Evolutionary conservation across 352 stramenopile species (phyloP).

Genomic region (Globisporangium lucens): DNA sequence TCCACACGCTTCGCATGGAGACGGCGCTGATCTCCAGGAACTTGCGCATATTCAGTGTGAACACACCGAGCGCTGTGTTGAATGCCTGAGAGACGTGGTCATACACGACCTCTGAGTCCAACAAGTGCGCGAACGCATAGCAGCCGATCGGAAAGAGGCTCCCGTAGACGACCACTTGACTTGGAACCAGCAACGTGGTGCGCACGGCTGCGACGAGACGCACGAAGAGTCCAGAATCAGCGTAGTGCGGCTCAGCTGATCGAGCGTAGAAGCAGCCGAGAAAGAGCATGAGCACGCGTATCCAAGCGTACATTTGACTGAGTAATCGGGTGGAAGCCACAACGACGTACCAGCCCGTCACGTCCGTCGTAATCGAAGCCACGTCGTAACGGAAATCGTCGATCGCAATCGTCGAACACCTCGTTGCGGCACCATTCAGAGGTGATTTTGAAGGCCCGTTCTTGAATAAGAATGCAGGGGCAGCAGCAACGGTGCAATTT

Average conservation of each 20-base stretch:
- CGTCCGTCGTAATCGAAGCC: constrained; percentile 7
- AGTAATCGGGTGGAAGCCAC: constrained; percentile 8
- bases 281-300: constrained; percentile 17
- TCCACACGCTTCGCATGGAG: constrained; percentile 30
- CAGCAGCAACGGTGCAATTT: neutral
- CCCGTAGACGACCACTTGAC: constrained; percentile 33
- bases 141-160: constrained; percentile 29
- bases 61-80: constrained; percentile 17
- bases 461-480: neutral
- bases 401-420: constrained; percentile 10
- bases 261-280: constrained; percentile 14
- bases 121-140: constrained; percentile 28
- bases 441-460: neutral
- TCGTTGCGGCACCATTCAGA: neutral
- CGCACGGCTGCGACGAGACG: constrained; percentile 2
- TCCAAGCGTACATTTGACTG: constrained; percentile 17
- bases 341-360: constrained; percentile 11
- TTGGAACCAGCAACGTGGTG: constrained; percentile 27
- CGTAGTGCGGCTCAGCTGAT: neutral
- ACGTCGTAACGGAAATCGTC: constrained; percentile 20
- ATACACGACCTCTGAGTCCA: constrained; percentile 27
- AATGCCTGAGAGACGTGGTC: constrained; percentile 22
- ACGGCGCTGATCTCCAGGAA: constrained; percentile 23
- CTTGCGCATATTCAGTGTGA: constrained; percentile 11
- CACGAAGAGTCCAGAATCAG: neutral